These are phyloP conservation scores for Beta vulgaris DNA, from an alignment of 148 eudicot species.

Conservation along the genomic window DNA sequence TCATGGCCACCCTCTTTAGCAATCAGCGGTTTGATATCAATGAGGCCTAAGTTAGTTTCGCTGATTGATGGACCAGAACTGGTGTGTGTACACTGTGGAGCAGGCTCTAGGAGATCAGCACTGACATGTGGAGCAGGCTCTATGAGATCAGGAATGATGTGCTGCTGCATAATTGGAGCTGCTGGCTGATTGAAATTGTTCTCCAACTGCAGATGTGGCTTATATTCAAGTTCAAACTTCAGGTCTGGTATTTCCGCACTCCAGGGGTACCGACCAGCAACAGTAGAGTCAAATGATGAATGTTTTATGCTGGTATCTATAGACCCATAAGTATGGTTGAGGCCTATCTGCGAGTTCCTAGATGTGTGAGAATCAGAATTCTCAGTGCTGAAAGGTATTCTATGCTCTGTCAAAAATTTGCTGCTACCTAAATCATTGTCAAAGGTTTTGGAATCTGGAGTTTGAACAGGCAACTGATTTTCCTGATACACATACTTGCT, in stretches of 20 bases:
- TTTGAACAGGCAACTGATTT: slow-evolving; percentile 29
- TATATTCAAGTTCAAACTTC: slow-evolving; percentile 45
- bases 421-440: slow-evolving; percentile 36
- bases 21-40: slow-evolving; percentile 32
- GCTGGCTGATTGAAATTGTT: slow-evolving; percentile 35
- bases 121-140: slow-evolving; percentile 24
- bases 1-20: slow-evolving; percentile 23
- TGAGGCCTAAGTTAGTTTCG: slow-evolving; percentile 26
- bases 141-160: slow-evolving; percentile 21
- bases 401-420: slow-evolving; percentile 40
- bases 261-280: slow-evolving; percentile 40
- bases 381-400: slow-evolving; percentile 31
- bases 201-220: slow-evolving; percentile 30
- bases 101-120: slow-evolving; percentile 22
- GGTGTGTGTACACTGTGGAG: neutral
- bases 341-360: slow-evolving; percentile 36
- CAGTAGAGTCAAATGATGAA: slow-evolving; percentile 35
- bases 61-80: slow-evolving; percentile 33
- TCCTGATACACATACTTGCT: slow-evolving; percentile 32
- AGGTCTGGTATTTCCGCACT: slow-evolving; percentile 35
- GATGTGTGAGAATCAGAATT: slow-evolving; percentile 37
- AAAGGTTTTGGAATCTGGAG: slow-evolving; percentile 32
- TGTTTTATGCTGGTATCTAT: slow-evolving; percentile 36
- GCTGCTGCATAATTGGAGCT: slow-evolving; percentile 27
- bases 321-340: slow-evolving; percentile 33